A percentile compares a stretch with the other conserved stretches of the same genome.
These are phyloP conservation scores for Anisogramma anomala DNA, from an alignment of 2,329 filamentous ascomycete species.

Conservation along the genomic window DNA sequence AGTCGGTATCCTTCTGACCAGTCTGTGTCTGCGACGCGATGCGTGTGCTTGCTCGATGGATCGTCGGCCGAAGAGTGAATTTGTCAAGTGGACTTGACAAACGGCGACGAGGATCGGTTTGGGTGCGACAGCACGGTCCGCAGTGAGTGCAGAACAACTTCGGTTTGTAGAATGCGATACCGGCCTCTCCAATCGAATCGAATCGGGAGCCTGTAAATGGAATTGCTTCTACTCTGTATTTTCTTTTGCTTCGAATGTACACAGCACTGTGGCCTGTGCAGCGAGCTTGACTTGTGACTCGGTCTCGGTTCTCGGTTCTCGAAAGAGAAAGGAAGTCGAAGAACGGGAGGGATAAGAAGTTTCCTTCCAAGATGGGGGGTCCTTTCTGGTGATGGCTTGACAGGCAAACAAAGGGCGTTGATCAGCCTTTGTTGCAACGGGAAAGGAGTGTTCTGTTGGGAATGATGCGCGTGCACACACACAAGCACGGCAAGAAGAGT, in stretches of 20 bases:
- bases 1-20: slow-evolving; percentile 23
- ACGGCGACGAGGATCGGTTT: slow-evolving; percentile 13
- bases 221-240: slow-evolving; percentile 20
- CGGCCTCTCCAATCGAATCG: slow-evolving; percentile 16
- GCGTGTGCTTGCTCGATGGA: slow-evolving; percentile 15
- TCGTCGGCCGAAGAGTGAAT: slow-evolving; percentile 10
- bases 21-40: slow-evolving; percentile 12
- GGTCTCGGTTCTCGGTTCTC: slow-evolving; percentile 11
- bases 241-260: slow-evolving; percentile 19
- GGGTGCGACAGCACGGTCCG: slow-evolving; percentile 12
- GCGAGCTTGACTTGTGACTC: slow-evolving; percentile 14
- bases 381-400: slow-evolving; percentile 5
- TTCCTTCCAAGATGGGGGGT: not conserved
- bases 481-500: slow-evolving; percentile 7
- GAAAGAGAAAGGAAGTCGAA: slow-evolving; percentile 11
- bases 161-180: slow-evolving; percentile 13
- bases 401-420: slow-evolving; percentile 8
- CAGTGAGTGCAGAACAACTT: not conserved
- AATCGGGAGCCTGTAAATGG: slow-evolving; percentile 15
- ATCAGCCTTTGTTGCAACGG: slow-evolving; percentile 4
- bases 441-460: slow-evolving; percentile 1
- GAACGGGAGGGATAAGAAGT: not conserved
- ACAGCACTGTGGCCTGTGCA: slow-evolving; percentile 22
- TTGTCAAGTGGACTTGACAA: slow-evolving; percentile 12
- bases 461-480: slow-evolving; percentile 6